Conservation (phyloP, 225 moss, liverwort and hornwort genomes). For the Neckera pumila region DNA sequence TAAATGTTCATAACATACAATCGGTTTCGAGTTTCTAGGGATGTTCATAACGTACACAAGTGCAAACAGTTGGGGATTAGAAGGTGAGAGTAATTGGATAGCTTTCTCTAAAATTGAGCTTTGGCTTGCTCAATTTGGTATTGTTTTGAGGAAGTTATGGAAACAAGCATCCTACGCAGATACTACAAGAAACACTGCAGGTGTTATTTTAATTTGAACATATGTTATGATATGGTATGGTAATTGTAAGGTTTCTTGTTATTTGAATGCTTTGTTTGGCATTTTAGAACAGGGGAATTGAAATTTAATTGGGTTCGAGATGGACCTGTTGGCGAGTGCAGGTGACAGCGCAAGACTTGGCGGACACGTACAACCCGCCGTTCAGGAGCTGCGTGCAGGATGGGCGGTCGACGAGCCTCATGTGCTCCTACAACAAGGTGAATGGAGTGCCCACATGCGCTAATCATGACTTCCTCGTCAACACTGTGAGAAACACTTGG, state of each 20-base stretch:
- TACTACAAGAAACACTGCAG: background rate
- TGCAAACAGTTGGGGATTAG: background rate
- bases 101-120: background rate
- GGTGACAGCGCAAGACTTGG: constrained; percentile 85
- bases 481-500: constrained; percentile 55
- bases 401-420: constrained; percentile 68
- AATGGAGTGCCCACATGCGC: constrained; percentile 86
- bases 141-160: background rate
- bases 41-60: background rate
- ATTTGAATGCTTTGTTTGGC: background rate
- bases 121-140: background rate
- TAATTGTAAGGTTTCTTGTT: background rate
- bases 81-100: background rate
- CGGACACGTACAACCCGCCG: constrained; percentile 81
- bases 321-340: background rate
- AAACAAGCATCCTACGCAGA: background rate
- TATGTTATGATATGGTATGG: background rate
- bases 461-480: constrained; percentile 52
- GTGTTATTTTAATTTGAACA: background rate
- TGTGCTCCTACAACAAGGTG: constrained; percentile 86
- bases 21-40: background rate
- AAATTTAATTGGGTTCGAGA: background rate
- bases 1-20: background rate
- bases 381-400: constrained; percentile 74
- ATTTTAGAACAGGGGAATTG: background rate